Evolutionary conservation across 352 stramenopile species (phyloP), one percentile per base, ranked within the genome.

Genomic region (Blastocystis sp.): DNA sequence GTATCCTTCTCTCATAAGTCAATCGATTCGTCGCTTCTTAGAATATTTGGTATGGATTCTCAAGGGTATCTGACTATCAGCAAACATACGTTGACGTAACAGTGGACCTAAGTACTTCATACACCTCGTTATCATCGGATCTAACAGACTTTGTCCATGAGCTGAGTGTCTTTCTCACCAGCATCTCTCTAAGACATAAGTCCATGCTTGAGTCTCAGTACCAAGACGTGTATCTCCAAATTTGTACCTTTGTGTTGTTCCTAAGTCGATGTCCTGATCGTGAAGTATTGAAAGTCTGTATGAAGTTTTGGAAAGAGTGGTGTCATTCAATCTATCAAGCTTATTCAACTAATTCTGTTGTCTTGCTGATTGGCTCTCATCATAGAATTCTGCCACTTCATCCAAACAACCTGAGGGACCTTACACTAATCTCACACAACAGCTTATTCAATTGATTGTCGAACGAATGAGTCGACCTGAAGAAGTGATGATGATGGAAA

Each of bases 401-500:
- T 59, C 51, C 32, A 75, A 90, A 88, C 42, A 91, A 92, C 71
- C 71, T 0, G 91, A 92, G 71, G 91, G 92, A 11, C 88, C 94
- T 83, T 91, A 95, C 37, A 90, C 92, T 16, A 89, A 89, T 0
- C 92, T 98, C 32, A 93, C 98, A 88, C 97, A 94, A 57, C 43
- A 77, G 65, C 6, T 77, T 12, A 83, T 83, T 37, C 32, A 96
- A 66, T 94, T 99, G 9, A 97, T 98, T 93, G 98, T 99, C 89
- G 95, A 93, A 32, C 97, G 96, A 89, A 99, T 99, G 97, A 95
- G 97, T 57, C 98, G 99, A 89, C 97, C 97, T 14, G 97, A 98
- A 69, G 97, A 99, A 91, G 96, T 99, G n/a, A 92, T 99, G 57
- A 97, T 99, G 88, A 96, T 99, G 0, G 96, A 99, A 90, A 96